phyloP scores from a whole-genome alignment of 371 early-diverging fungal species.

The Sporodiniella umbellata region DNA sequence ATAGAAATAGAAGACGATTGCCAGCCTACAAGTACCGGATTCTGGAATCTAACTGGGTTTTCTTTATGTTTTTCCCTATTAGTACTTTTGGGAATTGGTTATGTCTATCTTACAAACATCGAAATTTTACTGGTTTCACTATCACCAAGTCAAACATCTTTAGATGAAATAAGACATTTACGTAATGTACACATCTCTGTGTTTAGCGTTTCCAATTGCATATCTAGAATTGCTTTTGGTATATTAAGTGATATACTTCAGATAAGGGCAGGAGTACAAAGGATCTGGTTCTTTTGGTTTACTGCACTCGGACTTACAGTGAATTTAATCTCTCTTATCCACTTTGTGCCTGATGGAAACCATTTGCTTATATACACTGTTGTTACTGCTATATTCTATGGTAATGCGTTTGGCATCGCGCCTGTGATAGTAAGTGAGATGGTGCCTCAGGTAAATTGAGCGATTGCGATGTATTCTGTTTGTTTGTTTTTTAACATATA shows the following conservation, averaged over 20 bases:
- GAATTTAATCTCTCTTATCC: conserved; percentile 3
- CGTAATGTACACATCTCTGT: conserved; percentile 41
- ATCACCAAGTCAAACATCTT: conserved; percentile 6
- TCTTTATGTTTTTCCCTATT: conserved; percentile 31
- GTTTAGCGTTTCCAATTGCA: conserved; percentile 48
- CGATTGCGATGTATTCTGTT: neutral
- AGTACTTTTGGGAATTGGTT: conserved; percentile 37
- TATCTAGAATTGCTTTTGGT: conserved; percentile 39
- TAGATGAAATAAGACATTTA: conserved; percentile 23
- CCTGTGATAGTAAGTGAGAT: conserved; percentile 44
- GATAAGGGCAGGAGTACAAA: conserved; percentile 30
- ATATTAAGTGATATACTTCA: conserved; percentile 41
- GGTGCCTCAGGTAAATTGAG: conserved; percentile 30
- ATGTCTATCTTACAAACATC: conserved; percentile 42
- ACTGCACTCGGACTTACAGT: conserved; percentile 15
- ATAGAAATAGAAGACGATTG: neutral
- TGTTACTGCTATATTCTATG: conserved; percentile 35
- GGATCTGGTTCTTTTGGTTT: conserved; percentile 41
- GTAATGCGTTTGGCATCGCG: conserved; percentile 38
- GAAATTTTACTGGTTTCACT: conserved; percentile 34
- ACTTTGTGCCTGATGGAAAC: conserved; percentile 8
- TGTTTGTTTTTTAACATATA: neutral
- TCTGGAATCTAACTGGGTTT: conserved; percentile 31
- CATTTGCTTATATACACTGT: conserved; percentile 29
- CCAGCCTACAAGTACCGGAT: conserved; percentile 24